Evolutionary conservation across 2,329 filamentous ascomycete species (phyloP).

Genomic region (Ceratocystiopsis brevicomis): DNA sequence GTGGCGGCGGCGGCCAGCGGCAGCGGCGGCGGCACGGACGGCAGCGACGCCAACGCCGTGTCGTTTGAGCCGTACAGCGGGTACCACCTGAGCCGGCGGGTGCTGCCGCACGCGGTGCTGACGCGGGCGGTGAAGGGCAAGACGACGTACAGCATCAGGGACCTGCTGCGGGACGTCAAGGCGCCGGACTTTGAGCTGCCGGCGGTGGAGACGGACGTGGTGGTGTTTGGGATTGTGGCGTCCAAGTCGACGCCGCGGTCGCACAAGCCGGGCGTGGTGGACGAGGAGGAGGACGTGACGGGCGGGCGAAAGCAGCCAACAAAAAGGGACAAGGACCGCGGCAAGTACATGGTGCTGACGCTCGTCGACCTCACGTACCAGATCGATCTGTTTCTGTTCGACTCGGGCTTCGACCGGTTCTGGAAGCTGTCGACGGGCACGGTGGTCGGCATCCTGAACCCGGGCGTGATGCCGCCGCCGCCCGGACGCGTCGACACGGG

Average conservation of each 20-base stretch:
- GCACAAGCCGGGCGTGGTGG: slow-evolving; percentile 27
- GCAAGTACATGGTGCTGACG: slow-evolving; percentile 85
- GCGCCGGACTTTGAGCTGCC: slow-evolving; percentile 68
- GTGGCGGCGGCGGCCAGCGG: not conserved
- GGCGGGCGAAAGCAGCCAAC: slow-evolving; percentile 19
- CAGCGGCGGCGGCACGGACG: not conserved
- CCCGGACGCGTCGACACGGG: slow-evolving; percentile 58
- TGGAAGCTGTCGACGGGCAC: slow-evolving; percentile 92
- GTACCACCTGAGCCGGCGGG: slow-evolving; percentile 64
- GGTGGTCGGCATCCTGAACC: slow-evolving; percentile 80
- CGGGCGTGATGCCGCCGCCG: slow-evolving; percentile 73
- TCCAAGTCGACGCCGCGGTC: slow-evolving; percentile 66
- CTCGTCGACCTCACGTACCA: slow-evolving; percentile 82
- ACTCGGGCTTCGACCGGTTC: slow-evolving; percentile 74
- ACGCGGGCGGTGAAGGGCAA: slow-evolving; percentile 62
- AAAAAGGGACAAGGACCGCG: slow-evolving; percentile 30
- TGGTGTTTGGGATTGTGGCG: slow-evolving; percentile 73
- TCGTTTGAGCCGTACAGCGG: slow-evolving; percentile 75
- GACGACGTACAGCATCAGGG: slow-evolving; percentile 58
- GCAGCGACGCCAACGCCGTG: slow-evolving; percentile 18
- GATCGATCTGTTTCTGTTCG: slow-evolving; percentile 81
- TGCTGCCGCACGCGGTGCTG: slow-evolving; percentile 64
- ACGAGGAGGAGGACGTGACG: not conserved
- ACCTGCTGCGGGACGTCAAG: slow-evolving; percentile 65
- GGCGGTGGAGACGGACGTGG: slow-evolving; percentile 68